Percentiles rank a stretch among this genome's conserved stretches.
Conservation (phyloP, 2,329 filamentous ascomycete genomes). For the Parastagonospora avenae region DNA sequence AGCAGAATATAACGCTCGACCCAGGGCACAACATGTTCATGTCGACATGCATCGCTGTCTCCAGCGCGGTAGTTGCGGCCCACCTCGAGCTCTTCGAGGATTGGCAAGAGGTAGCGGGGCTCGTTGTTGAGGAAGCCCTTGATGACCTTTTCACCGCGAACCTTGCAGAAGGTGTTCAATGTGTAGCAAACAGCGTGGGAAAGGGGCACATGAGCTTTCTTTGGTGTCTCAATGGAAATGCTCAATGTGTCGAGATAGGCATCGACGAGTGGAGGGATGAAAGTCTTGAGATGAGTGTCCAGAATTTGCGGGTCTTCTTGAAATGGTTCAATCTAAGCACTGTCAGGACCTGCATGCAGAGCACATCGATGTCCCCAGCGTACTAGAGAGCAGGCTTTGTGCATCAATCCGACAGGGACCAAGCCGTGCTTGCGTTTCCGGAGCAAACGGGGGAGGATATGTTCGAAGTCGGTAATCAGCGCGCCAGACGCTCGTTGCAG, state of each 20-base stretch:
- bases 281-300: constrained; percentile 77
- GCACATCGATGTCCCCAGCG: neutral
- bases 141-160: constrained; percentile 91
- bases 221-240: constrained; percentile 24
- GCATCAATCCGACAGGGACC: constrained; percentile 36
- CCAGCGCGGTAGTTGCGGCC: constrained; percentile 42
- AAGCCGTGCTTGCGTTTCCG: constrained; percentile 39
- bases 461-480: constrained; percentile 36
- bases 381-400: constrained; percentile 46
- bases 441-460: constrained; percentile 43
- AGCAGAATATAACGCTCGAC: constrained; percentile 87
- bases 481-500: constrained; percentile 50
- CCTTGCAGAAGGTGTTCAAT: constrained; percentile 91
- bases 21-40: constrained; percentile 60
- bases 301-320: constrained; percentile 95
- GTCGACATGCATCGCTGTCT: constrained; percentile 18
- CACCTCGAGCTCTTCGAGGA: constrained; percentile 76
- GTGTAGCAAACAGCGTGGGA: constrained; percentile 72
- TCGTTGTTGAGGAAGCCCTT: constrained; percentile 91
- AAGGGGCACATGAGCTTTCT: constrained; percentile 33
- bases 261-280: constrained; percentile 75
- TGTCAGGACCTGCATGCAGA: constrained; percentile 3
- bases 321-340: constrained; percentile 74
- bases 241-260: constrained; percentile 74
- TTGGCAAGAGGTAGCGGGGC: constrained; percentile 78